Base-by-base conservation (phyloP, 345 rosid species). In the Ceriops decandra region DNA sequence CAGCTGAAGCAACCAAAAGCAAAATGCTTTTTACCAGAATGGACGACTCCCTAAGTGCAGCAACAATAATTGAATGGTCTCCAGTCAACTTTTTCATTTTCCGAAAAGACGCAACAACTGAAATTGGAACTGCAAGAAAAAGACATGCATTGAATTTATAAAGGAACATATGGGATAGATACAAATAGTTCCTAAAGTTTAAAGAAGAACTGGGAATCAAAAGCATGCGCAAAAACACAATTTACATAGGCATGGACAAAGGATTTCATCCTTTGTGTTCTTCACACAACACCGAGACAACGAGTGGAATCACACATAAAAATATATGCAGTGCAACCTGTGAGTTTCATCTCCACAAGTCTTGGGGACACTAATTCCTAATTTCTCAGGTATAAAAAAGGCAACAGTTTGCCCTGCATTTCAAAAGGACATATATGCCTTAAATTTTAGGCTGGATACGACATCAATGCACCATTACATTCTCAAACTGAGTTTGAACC, bases 11-110 rank as follows among this genome's bases (percentile, higher is more conserved):
- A 30, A 27, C 17, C 32, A 63, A 32, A 60, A 47, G 67, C 51
- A 61, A 70, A 7, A 19, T 36, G 62, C 35, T 26, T 24, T 88
- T 81, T 81, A 93, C 98, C 75, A 91, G 87, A 69, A 83, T 71
- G 49, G 95, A 81, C 2, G 97, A 91, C 66, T 91, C 98, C 82
- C 72, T 85, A 24, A 91, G 88, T 9, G 96, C 93, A 63, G 80
- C 78, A 47, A 68, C 83, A 54, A 88, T 83, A 64, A 74, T 54
- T 51, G 82, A 73, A 77, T 67, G 71, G 71, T 85, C 85, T 72
- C 72, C 80, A 17, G 91, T 82, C 69, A 93, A 93, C 81, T 84
- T 89, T 76, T 93, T 93, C 88, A 89, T 79, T 82, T 84, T 93
- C 76, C 81, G 81, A 68, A 88, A 93, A 19, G 95, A 83, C 60